Base-by-base conservation (phyloP, 2,329 filamentous ascomycete genomes). In the Diaporthe aspalathi region DNA sequence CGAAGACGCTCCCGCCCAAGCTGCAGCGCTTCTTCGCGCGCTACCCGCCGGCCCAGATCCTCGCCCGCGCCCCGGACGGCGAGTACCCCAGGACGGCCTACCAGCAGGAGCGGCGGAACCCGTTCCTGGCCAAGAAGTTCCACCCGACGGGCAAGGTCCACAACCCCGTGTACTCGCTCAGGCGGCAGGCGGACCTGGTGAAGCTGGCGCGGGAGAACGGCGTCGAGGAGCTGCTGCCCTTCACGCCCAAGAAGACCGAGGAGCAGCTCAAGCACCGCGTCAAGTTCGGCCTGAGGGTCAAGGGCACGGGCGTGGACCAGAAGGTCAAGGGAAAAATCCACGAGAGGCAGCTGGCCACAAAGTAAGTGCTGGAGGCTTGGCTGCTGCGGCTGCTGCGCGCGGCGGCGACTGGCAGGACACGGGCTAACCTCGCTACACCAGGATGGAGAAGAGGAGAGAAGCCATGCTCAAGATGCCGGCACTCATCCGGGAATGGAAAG, bases 401-500 rank as follows among this genome's bases (percentile, higher is more conserved):
- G 12, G 63, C 38, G 45, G 52, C 17, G 9, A 45, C 68, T 43
- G 73, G n/a, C 40, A 11, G 29, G 57, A 20, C 16, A 20, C 20
- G 38, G 74, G 74, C 80, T 86, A 74, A 84, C 78, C 65, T 43
- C 66, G 45, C n/a, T 68, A 72, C 35, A 70, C 73, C 78, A 93
- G 92, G 82, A 89, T 98, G 88, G 94, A 97, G 81, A 90, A 93
- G 84, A 91, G 94, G 84, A 93, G 92, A 87, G 89, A 93, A 82
- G 96, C 96, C 72, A 98, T 98, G 94, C 82, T 97, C 85, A 91
- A 92, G 72, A 99, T 99, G 96, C 94, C 95, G 74, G 90, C 92
- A 78, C 89, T 98, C 85, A 93, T 99, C 81, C 90, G 92, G 82
- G 87, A 93, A 81, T 99, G 95, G 96, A 97, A 97, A 84, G 91